Base-by-base conservation (phyloP, 2,329 filamentous ascomycete species). In the Colletotrichum chrysophilum region DNA sequence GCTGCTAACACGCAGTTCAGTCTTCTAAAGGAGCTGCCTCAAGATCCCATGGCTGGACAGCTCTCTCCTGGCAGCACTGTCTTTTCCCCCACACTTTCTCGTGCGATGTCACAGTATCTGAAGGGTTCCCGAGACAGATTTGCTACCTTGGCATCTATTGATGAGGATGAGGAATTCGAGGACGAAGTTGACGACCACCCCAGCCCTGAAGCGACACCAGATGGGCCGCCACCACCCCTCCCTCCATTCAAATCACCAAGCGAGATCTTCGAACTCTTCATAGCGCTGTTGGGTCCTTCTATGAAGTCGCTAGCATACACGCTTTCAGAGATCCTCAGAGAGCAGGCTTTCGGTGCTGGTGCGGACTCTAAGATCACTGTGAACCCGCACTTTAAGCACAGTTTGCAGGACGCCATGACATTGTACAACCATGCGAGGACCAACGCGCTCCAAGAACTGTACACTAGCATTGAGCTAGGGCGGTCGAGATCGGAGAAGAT, bases 301-400 rank as follows among this genome's bases (percentile, higher is more conserved):
- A 98, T 98, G 93, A 98, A 98, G 84, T 98, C 96, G 0, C 87
- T 99, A n/a, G 95, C 95, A 4, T 97, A 94, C 80, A 98, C 97
- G 0, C 85, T 99, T 52, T 95, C 95, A 13, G 94, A 97, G 81
- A 96, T 98, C 12, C 91, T 99, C 9, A 93, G 95, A 69, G 96
- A 98, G 77, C 90, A 97, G 2, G 95, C 96, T 0, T 98, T 98
- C 84, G 92, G 92, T 7, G 86, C 91, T 14, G 89, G 90, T 1
- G 91, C 94, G 0, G 88, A 93, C 32, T 92, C 93, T 76, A 88
- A 91, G 43, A 94, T 98, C 74, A 90, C 89, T 2, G 90, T 97
- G 66, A 96, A 98, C 80, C 93, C 93, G 66, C 93, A 95, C 78
- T 95, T 98, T 79, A 92, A 93, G 69, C 90, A 92, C 60, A 98